Evolutionary conservation across 2,329 filamentous ascomycete genomes (phyloP).

Genomic region (Bertia moriformis): DNA sequence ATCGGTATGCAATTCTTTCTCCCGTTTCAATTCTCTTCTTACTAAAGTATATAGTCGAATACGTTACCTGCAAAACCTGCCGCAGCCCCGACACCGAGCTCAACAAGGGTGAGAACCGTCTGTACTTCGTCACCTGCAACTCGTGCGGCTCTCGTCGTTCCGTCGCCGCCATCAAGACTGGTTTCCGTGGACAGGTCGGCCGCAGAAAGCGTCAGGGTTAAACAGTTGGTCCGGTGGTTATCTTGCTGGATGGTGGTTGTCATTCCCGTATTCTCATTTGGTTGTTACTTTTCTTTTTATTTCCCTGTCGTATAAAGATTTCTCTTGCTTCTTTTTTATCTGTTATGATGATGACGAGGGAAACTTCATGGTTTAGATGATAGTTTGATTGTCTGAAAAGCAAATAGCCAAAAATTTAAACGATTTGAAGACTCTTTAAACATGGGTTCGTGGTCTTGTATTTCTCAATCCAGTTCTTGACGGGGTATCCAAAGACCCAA

Average conservation of each 20-base stretch:
- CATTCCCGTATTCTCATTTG: neutral
- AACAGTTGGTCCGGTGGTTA: neutral
- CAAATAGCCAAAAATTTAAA: neutral
- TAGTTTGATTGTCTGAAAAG: neutral
- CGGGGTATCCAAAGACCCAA: too few species aligned
- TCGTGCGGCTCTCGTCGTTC: slow-evolving; percentile 69
- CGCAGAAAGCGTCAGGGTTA: neutral
- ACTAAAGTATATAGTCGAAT: slow-evolving; percentile 52
- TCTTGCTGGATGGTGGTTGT: neutral
- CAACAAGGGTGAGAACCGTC: slow-evolving; percentile 93
- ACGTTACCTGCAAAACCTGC: slow-evolving; percentile 98
- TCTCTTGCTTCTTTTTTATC: too few species aligned
- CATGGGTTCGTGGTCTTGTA: too few species aligned
- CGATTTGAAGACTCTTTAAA: too few species aligned
- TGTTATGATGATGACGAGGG: too few species aligned
- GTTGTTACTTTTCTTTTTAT: neutral
- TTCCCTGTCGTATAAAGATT: neutral
- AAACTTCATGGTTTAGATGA: neutral
- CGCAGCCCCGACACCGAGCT: slow-evolving; percentile 86
- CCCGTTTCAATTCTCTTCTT: slow-evolving; percentile 8
- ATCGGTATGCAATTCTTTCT: slow-evolving; percentile 49
- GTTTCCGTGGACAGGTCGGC: slow-evolving; percentile 98
- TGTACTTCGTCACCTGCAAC: neutral
- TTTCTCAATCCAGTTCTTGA: too few species aligned
- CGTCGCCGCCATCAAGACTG: slow-evolving; percentile 97